Conservation (phyloP, 164 flowering plant genomes). For the Litsea cubeba region DNA sequence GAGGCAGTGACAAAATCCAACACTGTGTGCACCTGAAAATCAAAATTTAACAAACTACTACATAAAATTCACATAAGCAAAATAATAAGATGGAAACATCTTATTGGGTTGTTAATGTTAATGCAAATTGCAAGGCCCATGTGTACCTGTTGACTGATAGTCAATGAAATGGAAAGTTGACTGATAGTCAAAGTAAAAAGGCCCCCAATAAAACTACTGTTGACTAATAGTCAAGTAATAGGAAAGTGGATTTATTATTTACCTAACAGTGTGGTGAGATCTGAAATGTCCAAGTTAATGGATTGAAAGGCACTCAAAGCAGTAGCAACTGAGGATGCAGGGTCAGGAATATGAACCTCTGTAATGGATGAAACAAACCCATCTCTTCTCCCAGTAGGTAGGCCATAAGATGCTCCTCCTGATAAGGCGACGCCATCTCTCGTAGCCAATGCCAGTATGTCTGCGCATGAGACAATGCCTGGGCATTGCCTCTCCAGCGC, state of each 20-base stretch:
- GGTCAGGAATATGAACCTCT: constrained; percentile 30
- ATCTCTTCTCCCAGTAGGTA: constrained; percentile 42
- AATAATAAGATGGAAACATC: no score
- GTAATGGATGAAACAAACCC: constrained; percentile 27
- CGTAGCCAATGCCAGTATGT: constrained; percentile 31
- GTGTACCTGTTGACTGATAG: no score
- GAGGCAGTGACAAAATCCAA: constrained; percentile 42
- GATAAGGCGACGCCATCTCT: constrained; percentile 28
- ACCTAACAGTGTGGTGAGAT: constrained; percentile 30
- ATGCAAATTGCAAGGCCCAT: no score
- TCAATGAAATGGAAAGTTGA: no score
- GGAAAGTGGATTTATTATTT: background rate
- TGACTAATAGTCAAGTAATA: no score
- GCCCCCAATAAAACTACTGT: no score
- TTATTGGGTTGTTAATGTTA: no score
- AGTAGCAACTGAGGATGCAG: constrained; percentile 14
- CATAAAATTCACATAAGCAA: no score
- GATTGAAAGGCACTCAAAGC: constrained; percentile 15
- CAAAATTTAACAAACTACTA: background rate
- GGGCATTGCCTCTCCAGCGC: constrained; percentile 26
- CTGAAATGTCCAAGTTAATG: constrained; percentile 25
- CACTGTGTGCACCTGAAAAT: constrained; percentile 35
- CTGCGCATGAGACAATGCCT: constrained; percentile 35
- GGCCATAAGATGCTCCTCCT: constrained; percentile 29
- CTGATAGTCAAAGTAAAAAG: no score